Evolutionary conservation across 768 basidiomycete genomes (phyloP), one percentile per base, ranked within the genome.

Genomic region (Tephrocybe sp.): DNA sequence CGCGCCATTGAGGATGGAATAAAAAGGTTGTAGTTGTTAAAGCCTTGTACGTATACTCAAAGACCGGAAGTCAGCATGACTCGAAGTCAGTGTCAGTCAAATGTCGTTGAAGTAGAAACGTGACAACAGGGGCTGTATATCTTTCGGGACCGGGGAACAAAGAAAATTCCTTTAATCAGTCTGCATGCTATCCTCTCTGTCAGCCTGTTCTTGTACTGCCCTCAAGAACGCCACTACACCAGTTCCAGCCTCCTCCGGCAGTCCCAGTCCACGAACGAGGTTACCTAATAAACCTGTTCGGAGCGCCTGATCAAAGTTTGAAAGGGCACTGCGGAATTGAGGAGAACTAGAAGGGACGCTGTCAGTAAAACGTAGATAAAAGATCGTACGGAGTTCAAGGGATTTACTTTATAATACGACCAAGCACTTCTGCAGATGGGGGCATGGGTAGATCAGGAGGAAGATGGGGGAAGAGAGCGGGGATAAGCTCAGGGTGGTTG

Each of bases 221-320:
- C 83, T 76, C 65, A 97, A 70, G 66, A 95, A 95, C 4, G 89
- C 82, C 34, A 72, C 80, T 4, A 94, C 75, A 3, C 91, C 82
- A 4, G 75, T 76, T 0, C 91, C 93, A 7, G 93, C 93, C 57
- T 86, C 87, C 60, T 88, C 90, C 0, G 91, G 89, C 30, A 97
- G 69, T 2, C 92, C 93, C 6, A 97, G 72, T 21, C 83, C 78
- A 27, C 83, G 72, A 49, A 95, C 90, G 16, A 94, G 73, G 1
- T 77, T 80, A 5, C 83, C 84, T 2, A 94, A 70, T 43, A 91
- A 67, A 7, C 93, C 93, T 0, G 88, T 93, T 42, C 85, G 73
- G 47, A 97, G 72, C 5, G 91, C 93, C 60, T 87, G 84, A 62
- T 97, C 93, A 40, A 97, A 78, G 62, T 79, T 88, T 2, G 79